phyloP scores from a whole-genome alignment of 805 yeast species.

The Yarrowia sp. region DNA sequence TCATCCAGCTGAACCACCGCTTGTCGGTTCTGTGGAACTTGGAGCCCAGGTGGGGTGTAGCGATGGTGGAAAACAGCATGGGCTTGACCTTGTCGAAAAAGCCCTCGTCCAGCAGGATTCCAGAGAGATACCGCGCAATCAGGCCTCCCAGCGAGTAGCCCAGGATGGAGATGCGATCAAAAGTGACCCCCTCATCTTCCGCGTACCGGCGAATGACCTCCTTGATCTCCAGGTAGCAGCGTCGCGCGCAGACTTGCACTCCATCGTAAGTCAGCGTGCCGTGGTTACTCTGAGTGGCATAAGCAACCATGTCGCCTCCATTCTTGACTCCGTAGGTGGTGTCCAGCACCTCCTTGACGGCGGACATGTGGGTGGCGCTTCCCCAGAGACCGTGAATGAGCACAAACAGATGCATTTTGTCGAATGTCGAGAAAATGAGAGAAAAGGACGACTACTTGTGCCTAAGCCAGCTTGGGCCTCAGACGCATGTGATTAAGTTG shows the following conservation, averaged over 20 bases:
- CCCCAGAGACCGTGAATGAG: slow-evolving; percentile 81
- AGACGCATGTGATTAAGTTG: slow-evolving; percentile 21
- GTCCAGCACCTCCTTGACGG: slow-evolving; percentile 47
- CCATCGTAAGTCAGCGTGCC: slow-evolving; percentile 86
- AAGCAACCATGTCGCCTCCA: slow-evolving; percentile 38
- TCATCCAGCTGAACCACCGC: slow-evolving; percentile 42
- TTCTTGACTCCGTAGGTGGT: slow-evolving; percentile 32
- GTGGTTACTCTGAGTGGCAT: slow-evolving; percentile 57
- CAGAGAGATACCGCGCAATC: slow-evolving; percentile 72
- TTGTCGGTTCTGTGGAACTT: slow-evolving; percentile 46
- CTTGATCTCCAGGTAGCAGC: slow-evolving; percentile 42
- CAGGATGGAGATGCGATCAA: slow-evolving; percentile 64
- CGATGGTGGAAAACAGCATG: slow-evolving; percentile 61
- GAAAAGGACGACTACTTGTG: neutral
- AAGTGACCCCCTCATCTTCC: slow-evolving; percentile 41
- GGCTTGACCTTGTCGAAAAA: slow-evolving; percentile 63
- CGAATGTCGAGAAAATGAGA: neutral
- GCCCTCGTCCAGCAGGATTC: slow-evolving; percentile 53
- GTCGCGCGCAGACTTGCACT: slow-evolving; percentile 52
- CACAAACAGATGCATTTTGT: slow-evolving; percentile 58
- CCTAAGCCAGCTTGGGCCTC: slow-evolving; percentile 17
- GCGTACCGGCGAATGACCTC: slow-evolving; percentile 40
- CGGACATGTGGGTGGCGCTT: slow-evolving; percentile 54
- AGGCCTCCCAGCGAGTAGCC: slow-evolving; percentile 94
- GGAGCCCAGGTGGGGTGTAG: slow-evolving; percentile 74